Base-by-base conservation (phyloP, 2,329 filamentous ascomycete genomes). In the Sphaerostilbella broomeana region DNA sequence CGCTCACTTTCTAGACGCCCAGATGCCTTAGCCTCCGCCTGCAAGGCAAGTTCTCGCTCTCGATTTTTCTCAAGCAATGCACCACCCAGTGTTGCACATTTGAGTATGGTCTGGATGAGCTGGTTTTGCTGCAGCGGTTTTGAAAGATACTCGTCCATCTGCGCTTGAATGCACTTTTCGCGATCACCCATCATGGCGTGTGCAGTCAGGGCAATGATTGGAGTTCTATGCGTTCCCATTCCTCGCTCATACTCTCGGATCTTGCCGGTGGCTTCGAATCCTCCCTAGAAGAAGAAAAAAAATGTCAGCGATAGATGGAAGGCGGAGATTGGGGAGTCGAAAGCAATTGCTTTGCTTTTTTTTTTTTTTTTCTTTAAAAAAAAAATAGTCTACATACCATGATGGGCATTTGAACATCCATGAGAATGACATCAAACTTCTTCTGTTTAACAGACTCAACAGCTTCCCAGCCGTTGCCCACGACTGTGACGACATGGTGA, bases 361-460 rank as follows among this genome's bases (percentile, higher is more conserved):
- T n/a, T n/a, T n/a, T n/a, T n/a, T n/a, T 17, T 15, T 16, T 18
- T 15, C 9, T 28, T n/a, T n/a, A 11, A 4, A 15, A 6, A 10
- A 8, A 4, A 20, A n/a, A 29, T 6, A 11, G 13, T 42, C 29
- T 24, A 48, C 78, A 68, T 66, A 85, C 81, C 89, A 97, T 97
- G 55, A 97, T 85, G n/a, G 92, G 92, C 92, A 98, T 98, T 61
- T 97, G 92, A 13, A 98, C 92, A 58, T 98, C 92, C 92, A 98
- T 98, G 34, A 98, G 74, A 48, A 98, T 92, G 46, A 95, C 86
- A 61, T 98, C 92, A 60, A 94, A 98, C 58, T 86, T 84, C 66
- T 84, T 90, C 59, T 82, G 79, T 71, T 94, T 89, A 52, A 95
- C 81, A n/a, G 85, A 81, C 57, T 95, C 85, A 11, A 97, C 80